Conservation (phyloP, 164 flowering plant genomes). For the Chimonanthus praecox region DNA sequence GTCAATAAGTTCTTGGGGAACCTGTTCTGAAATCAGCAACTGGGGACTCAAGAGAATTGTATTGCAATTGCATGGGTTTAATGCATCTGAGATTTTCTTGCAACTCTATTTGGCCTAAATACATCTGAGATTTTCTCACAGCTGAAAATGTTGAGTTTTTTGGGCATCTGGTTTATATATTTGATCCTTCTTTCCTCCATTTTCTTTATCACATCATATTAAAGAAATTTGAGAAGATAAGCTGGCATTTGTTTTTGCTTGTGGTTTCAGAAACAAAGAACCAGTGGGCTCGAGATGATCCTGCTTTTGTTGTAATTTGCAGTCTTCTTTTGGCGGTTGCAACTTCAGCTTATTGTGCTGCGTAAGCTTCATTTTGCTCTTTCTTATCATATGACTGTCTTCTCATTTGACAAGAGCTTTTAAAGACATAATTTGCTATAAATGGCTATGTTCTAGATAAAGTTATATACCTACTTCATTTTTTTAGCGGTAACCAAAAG, state of each 20-base stretch:
- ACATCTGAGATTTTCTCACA: too few species aligned
- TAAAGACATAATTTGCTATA: neutral
- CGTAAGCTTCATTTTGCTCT: conserved; percentile 49
- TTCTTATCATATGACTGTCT: neutral
- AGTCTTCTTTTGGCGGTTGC: conserved; percentile 84
- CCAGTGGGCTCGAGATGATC: conserved; percentile 99
- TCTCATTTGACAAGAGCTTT: neutral
- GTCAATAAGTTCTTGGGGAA: too few species aligned
- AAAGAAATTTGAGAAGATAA: neutral
- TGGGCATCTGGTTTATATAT: neutral
- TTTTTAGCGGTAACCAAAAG: too few species aligned
- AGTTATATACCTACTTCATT: neutral
- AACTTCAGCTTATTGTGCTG: conserved; percentile 84
- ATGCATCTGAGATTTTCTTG: too few species aligned
- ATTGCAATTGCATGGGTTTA: too few species aligned
- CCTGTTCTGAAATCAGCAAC: too few species aligned
- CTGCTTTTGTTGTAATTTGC: conserved; percentile 95
- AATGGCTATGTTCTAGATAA: conserved; percentile 1
- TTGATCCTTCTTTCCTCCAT: neutral
- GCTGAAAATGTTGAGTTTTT: neutral
- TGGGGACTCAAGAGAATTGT: too few species aligned
- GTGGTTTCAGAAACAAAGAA: conserved; percentile 89
- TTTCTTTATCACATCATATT: neutral
- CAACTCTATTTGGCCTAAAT: too few species aligned
- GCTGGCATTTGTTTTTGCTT: conserved; percentile 6